Conservation (phyloP, 1,139 yeast species). For the Saccharomyces hybrid region DNA sequence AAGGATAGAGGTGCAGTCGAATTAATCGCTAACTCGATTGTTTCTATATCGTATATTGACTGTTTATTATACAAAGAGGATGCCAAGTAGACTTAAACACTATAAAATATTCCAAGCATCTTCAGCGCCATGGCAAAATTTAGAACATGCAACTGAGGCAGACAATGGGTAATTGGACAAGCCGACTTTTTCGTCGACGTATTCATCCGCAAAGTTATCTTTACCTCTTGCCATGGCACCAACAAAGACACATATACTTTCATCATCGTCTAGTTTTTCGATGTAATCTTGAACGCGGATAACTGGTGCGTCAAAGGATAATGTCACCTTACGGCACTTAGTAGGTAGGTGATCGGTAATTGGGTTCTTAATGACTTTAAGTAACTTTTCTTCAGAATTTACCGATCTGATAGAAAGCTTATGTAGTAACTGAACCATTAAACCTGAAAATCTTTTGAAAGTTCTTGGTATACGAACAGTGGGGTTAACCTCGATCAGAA, state of each 20-base stretch:
- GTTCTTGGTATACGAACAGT: constrained; percentile 96
- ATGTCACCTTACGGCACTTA: constrained; percentile 86
- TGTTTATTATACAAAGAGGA: background rate
- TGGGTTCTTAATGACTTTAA: constrained; percentile 93
- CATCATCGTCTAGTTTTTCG: constrained; percentile 69
- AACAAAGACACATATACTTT: constrained; percentile 93
- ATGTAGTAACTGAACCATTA: constrained; percentile 94
- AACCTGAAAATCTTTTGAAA: constrained; percentile 92
- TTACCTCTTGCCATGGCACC: constrained; percentile 99
- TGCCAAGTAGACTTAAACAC: constrained; percentile 4
- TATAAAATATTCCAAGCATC: constrained; percentile 87
- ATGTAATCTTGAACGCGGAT: constrained; percentile 86
- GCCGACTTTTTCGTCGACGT: constrained; percentile 92
- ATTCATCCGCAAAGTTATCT: constrained; percentile 95
- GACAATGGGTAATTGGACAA: constrained; percentile 91
- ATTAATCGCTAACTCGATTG: background rate
- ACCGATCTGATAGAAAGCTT: constrained; percentile 89
- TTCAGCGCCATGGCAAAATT: constrained; percentile 97
- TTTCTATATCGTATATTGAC: background rate
- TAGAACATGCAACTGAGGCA: constrained; percentile 97
- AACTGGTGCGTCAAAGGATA: constrained; percentile 90
- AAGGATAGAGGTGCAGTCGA: background rate
- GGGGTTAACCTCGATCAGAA: constrained; percentile 90
- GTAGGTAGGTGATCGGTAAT: constrained; percentile 95
- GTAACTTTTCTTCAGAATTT: constrained; percentile 85